Conservation (phyloP, 192 early-diverging fungal genomes). For the Coemansia umbellata region DNA sequence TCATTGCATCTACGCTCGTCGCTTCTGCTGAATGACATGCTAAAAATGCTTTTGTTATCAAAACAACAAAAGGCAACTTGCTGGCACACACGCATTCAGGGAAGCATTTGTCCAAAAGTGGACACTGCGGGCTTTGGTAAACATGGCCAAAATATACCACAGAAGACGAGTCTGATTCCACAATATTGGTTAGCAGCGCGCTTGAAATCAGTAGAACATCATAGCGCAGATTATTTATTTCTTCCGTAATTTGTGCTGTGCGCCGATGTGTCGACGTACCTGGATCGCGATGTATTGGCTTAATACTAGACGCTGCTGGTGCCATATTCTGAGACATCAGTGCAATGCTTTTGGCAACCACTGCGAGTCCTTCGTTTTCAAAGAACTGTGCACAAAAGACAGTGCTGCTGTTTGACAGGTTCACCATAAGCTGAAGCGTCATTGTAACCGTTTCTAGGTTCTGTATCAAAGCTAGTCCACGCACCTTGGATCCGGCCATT, state of each 20-base stretch:
- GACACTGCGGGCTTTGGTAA: conserved; percentile 29
- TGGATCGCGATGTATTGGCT: no score
- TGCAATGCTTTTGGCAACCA: conserved; percentile 37
- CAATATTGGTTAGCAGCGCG: conserved; percentile 39
- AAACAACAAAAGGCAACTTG: conserved; percentile 15
- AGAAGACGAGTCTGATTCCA: conserved; percentile 41
- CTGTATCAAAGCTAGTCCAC: background rate
- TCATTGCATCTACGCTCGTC: conserved; percentile 18
- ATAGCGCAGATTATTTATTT: conserved; percentile 28
- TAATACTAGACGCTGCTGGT: no score
- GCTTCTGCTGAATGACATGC: conserved; percentile 10
- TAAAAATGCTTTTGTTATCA: conserved; percentile 31
- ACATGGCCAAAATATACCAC: conserved; percentile 27
- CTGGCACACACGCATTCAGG: conserved; percentile 23
- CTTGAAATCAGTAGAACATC: conserved; percentile 41
- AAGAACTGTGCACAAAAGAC: conserved; percentile 35
- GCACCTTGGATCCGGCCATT: background rate
- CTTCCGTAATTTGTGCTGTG: conserved; percentile 7
- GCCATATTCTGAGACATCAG: conserved; percentile 36
- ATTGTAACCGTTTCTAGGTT: conserved; percentile 32
- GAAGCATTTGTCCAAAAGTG: conserved; percentile 18
- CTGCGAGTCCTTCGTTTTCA: conserved; percentile 22
- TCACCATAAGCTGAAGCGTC: conserved; percentile 41
- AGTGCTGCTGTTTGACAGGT: conserved; percentile 43
- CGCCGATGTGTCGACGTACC: conserved; percentile 11